Percentiles rank a stretch among this genome's conserved stretches.
Evolutionary conservation across 169 alveolate species (phyloP).

Genomic region (Cryptosporidium xiaoi): DNA sequence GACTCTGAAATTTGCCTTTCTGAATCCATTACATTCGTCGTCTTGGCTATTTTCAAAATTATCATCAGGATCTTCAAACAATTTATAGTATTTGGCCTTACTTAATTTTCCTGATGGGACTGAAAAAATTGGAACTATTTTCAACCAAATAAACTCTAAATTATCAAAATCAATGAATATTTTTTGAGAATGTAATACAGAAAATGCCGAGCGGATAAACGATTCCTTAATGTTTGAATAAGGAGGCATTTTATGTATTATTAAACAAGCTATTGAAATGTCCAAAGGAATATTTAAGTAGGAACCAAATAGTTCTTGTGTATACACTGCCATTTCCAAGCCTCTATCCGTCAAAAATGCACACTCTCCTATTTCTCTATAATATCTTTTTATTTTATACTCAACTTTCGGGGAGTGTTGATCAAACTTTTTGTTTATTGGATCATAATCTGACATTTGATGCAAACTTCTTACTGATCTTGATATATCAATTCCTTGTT

Average conservation of each 20-base stretch:
- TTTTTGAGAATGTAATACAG: slow-evolving; percentile 4
- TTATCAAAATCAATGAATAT: not conserved
- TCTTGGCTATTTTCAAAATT: not conserved
- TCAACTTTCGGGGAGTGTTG: slow-evolving; percentile 26
- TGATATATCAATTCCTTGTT: slow-evolving; percentile 8
- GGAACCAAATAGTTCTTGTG: not conserved
- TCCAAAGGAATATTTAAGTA: slow-evolving; percentile 16
- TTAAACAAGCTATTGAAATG: slow-evolving; percentile 13
- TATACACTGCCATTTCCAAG: slow-evolving; percentile 40
- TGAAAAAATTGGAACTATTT: slow-evolving; percentile 20
- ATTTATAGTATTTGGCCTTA: slow-evolving; percentile 26
- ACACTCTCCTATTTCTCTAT: slow-evolving; percentile 32
- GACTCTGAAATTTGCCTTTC: not conserved
- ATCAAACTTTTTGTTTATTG: slow-evolving; percentile 2
- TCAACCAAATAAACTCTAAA: slow-evolving; percentile 30
- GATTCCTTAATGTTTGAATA: slow-evolving; percentile 49
- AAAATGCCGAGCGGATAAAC: slow-evolving; percentile 37
- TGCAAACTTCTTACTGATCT: slow-evolving; percentile 25
- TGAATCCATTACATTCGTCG: no score
- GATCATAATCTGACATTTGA: slow-evolving; percentile 9
- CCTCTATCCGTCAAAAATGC: slow-evolving; percentile 46
- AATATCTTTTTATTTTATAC: not conserved
- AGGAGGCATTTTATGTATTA: slow-evolving; percentile 37
- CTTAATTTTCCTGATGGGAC: slow-evolving; percentile 36
- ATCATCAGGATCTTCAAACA: slow-evolving; percentile 2